phyloP scores from a whole-genome alignment of 495 filamentous ascomycete genomes.

The Penicillium ucsense region DNA sequence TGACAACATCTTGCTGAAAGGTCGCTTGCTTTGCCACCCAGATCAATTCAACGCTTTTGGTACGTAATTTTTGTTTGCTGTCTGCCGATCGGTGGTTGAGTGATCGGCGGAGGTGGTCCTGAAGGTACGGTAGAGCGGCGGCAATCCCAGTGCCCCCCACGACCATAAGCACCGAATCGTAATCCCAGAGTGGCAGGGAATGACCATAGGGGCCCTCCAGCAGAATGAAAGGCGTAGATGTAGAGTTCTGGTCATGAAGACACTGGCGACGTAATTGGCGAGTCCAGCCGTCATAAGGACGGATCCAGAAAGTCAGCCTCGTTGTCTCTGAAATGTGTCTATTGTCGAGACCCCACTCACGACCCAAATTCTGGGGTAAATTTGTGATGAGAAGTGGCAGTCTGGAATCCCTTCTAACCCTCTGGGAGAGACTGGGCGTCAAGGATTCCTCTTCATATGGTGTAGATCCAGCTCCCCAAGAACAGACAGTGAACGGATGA shows the following conservation, averaged over 20 bases:
- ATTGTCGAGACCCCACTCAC: too few species aligned
- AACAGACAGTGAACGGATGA: constrained; percentile 50
- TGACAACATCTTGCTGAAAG: constrained; percentile 23
- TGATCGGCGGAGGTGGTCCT: constrained; percentile 23
- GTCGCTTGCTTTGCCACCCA: constrained; percentile 33
- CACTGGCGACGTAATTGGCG: constrained; percentile 32
- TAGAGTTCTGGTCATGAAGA: constrained; percentile 8
- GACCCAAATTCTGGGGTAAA: too few species aligned
- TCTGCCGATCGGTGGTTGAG: neutral
- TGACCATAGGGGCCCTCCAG: constrained; percentile 54
- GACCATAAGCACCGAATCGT: constrained; percentile 45
- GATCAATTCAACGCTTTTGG: constrained; percentile 24
- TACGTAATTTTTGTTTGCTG: constrained; percentile 9
- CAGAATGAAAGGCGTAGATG: constrained; percentile 22
- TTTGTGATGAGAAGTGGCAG: constrained; percentile 24
- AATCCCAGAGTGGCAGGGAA: constrained; percentile 35
- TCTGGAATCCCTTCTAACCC: constrained; percentile 15
- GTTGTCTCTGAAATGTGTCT: neutral
- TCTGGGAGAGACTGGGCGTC: neutral
- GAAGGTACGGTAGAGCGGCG: constrained; percentile 43
- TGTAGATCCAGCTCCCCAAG: constrained; percentile 20
- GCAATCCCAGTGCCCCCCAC: constrained; percentile 53
- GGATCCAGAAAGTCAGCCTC: constrained; percentile 34
- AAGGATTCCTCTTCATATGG: too few species aligned
- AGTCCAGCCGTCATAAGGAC: constrained; percentile 43